Conservation (phyloP, 1,139 yeast species). For the Ogataea hybrid region DNA sequence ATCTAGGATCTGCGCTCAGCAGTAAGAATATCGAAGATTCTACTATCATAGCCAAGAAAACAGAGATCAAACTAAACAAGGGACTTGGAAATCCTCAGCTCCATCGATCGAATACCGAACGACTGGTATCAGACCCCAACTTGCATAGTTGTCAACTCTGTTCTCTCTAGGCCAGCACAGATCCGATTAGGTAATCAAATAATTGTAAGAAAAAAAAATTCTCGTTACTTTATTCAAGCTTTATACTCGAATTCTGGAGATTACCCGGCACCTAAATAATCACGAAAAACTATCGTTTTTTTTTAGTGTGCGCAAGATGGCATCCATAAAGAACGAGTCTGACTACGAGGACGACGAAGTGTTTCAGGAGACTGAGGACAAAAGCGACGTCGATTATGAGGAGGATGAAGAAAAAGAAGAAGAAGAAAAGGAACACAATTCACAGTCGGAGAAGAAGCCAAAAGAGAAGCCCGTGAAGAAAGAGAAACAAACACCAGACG, state of each 20-base stretch:
- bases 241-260: background rate
- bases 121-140: slow-evolving; percentile 1
- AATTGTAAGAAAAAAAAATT: slow-evolving; percentile 14
- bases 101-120: slow-evolving; percentile 7
- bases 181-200: slow-evolving; percentile 25
- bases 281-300: slow-evolving; percentile 3
- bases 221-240: background rate
- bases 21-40: slow-evolving; percentile 4
- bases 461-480: slow-evolving; percentile 1
- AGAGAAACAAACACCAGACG: slow-evolving; percentile 4
- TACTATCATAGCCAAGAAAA: slow-evolving; percentile 11
- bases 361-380: slow-evolving; percentile 14
- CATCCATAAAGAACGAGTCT: slow-evolving; percentile 7
- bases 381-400: slow-evolving; percentile 20
- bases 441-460: background rate
- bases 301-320: slow-evolving; percentile 1
- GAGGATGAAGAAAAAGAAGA: slow-evolving; percentile 16
- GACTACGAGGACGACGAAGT: slow-evolving; percentile 15
- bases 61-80: slow-evolving; percentile 5
- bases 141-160: background rate
- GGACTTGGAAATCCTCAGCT: slow-evolving; percentile 11
- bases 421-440: slow-evolving; percentile 7
- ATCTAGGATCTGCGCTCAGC: slow-evolving; percentile 19
- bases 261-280: slow-evolving; percentile 11
- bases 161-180: background rate